Percentiles rank a stretch among this genome's conserved stretches.
Evolutionary conservation across 768 basidiomycete genomes (phyloP).

Genomic region (Lactarius vividus): DNA sequence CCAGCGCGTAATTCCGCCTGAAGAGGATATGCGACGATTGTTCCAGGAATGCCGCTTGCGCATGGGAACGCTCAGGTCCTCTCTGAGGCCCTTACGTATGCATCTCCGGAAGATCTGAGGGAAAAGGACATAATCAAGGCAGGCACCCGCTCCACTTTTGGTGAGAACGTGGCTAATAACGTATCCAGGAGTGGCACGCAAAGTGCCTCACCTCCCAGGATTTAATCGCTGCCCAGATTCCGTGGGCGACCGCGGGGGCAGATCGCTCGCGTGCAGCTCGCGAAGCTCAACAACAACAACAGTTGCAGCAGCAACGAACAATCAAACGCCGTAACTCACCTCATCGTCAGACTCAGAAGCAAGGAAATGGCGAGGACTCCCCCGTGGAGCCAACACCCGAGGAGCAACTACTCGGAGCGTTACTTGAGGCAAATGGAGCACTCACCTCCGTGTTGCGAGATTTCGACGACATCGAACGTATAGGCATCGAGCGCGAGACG

Average conservation of each 20-base stretch:
- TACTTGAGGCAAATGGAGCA: constrained; percentile 72
- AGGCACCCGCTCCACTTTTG: constrained; percentile 27
- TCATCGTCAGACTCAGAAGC: constrained; percentile 7
- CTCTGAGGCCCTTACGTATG: constrained; percentile 64
- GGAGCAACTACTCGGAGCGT: constrained; percentile 67
- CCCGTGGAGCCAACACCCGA: constrained; percentile 58
- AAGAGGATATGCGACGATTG: constrained; percentile 81
- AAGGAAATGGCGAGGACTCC: constrained; percentile 25
- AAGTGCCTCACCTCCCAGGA: constrained; percentile 84
- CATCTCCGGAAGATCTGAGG: constrained; percentile 68
- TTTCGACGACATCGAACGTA: constrained; percentile 73
- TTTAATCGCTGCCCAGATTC: constrained; percentile 81
- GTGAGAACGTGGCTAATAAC: constrained; percentile 8
- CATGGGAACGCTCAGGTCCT: constrained; percentile 77
- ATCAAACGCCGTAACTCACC: constrained; percentile 13
- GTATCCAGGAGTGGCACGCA: constrained; percentile 71
- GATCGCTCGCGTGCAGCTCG: constrained; percentile 54
- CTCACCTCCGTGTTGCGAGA: constrained; percentile 65
- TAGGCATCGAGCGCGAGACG: constrained; percentile 57
- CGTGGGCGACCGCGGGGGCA: constrained; percentile 85
- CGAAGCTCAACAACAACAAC: constrained; percentile 12
- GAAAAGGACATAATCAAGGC: constrained; percentile 66
- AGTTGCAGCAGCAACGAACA: constrained; percentile 20
- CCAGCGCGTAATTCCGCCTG: constrained; percentile 57
- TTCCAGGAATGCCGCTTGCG: constrained; percentile 82